phyloP scores from a whole-genome alignment of 306 rosid species.

The Malus asiatica region DNA sequence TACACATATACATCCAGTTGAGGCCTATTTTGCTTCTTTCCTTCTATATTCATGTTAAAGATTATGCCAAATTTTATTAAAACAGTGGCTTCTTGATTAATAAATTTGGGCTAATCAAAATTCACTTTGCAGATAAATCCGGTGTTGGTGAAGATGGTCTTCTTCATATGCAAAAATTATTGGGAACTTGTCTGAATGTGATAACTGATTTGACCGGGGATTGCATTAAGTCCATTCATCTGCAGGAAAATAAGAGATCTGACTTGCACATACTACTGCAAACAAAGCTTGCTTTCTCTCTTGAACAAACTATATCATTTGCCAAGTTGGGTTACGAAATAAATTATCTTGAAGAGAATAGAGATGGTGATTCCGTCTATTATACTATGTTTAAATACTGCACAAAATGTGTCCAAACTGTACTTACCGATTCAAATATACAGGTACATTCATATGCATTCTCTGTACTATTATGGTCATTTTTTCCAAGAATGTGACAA shows the following conservation, averaged over 20 bases:
- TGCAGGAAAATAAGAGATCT: conserved; percentile 43
- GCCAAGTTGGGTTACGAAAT: conserved; percentile 54
- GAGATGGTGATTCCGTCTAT: conserved; percentile 28
- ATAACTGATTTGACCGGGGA: conserved; percentile 49
- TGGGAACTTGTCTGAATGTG: conserved; percentile 59
- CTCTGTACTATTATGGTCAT: conserved; percentile 4
- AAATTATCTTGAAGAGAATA: conserved; percentile 29
- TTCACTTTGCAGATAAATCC: conserved; percentile 50
- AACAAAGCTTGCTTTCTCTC: conserved; percentile 72
- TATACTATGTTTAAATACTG: conserved; percentile 45
- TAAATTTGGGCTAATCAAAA: background rate
- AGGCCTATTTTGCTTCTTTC: background rate
- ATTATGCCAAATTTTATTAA: background rate
- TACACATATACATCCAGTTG: background rate
- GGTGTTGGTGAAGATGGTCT: conserved; percentile 38
- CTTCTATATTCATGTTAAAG: background rate
- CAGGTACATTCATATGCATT: conserved; percentile 46
- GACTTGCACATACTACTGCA: conserved; percentile 40
- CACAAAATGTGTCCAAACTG: conserved; percentile 49
- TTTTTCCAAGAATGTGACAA: conserved; percentile 15
- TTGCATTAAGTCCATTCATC: conserved; percentile 63
- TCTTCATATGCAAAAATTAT: conserved; percentile 34
- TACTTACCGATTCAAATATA: conserved; percentile 53
- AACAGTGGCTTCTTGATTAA: conserved; percentile 10
- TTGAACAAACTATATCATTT: conserved; percentile 63